Percentiles rank a stretch among this genome's conserved stretches.
Conservation (phyloP, 352 stramenopile species). For the Phytopythium delawarense region DNA sequence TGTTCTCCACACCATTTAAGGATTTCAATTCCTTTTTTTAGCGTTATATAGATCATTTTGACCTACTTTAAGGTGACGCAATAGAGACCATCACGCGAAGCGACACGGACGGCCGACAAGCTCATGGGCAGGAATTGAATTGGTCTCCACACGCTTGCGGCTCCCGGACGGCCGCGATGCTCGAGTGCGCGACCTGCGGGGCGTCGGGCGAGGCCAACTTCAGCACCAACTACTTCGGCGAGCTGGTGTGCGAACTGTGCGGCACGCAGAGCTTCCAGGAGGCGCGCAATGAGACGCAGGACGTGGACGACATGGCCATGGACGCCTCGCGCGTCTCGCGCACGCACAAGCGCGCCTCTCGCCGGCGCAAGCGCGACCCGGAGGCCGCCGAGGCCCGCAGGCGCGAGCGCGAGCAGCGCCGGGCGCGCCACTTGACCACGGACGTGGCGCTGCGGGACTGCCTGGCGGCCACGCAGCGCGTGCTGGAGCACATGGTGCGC, state of each 20-base stretch:
- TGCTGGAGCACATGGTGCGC: slow-evolving; percentile 49
- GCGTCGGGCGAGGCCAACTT: slow-evolving; percentile 74
- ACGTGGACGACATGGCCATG: slow-evolving; percentile 68
- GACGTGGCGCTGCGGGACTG: slow-evolving; percentile 49
- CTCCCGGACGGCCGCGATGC: slow-evolving; percentile 19
- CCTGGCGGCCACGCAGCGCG: slow-evolving; percentile 53
- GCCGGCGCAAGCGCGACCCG: slow-evolving; percentile 19
- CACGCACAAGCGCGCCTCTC: slow-evolving; percentile 38
- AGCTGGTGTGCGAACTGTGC: slow-evolving; percentile 83
- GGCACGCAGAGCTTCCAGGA: slow-evolving; percentile 82
- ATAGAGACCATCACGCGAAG: too few relatives aligned
- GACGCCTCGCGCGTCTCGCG: slow-evolving; percentile 29
- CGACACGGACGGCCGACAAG: too few relatives aligned
- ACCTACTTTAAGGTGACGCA: too few relatives aligned
- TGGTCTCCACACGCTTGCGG: neutral
- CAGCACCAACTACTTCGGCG: slow-evolving; percentile 79
- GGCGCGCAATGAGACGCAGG: slow-evolving; percentile 78
- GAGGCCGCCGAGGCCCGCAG: neutral
- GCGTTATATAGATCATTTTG: too few relatives aligned
- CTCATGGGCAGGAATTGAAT: too few relatives aligned
- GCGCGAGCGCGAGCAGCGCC: neutral
- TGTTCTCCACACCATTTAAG: too few relatives aligned
- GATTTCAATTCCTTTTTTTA: too few relatives aligned
- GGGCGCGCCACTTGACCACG: neutral
- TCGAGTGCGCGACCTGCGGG: slow-evolving; percentile 77